phyloP scores from a whole-genome alignment of 768 basidiomycete genomes.

The Tricholoma hemisulphureum region DNA sequence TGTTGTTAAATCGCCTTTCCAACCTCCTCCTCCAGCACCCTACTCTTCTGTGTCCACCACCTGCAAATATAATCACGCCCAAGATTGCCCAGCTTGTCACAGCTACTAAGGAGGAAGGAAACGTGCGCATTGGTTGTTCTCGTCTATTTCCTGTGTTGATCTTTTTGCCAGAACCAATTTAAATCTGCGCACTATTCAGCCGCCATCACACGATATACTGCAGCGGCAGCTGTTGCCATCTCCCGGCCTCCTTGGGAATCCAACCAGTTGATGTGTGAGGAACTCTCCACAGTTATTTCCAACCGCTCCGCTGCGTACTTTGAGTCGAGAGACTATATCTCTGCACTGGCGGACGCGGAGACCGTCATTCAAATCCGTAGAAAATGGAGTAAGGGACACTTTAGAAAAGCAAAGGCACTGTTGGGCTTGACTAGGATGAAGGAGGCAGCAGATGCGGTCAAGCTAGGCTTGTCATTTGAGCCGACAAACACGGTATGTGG shows the following conservation, averaged over 20 bases:
- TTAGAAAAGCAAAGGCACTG: constrained; percentile 89
- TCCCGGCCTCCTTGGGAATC: constrained; percentile 89
- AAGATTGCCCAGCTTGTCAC: constrained; percentile 75
- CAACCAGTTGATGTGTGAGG: constrained; percentile 81
- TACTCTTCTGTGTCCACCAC: constrained; percentile 75
- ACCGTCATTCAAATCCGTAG: constrained; percentile 81
- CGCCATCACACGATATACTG: constrained; percentile 78
- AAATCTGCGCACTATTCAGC: constrained; percentile 66
- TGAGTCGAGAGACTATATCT: constrained; percentile 71
- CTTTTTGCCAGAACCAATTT: constrained; percentile 60
- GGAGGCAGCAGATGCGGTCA: constrained; percentile 81
- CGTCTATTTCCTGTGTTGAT: constrained; percentile 22
- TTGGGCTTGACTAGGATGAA: constrained; percentile 62
- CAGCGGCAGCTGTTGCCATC: constrained; percentile 71
- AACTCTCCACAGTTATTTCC: constrained; percentile 84
- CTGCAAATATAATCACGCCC: constrained; percentile 71
- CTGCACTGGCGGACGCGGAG: constrained; percentile 86
- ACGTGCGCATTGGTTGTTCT: constrained; percentile 52
- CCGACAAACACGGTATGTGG: constrained; percentile 46
- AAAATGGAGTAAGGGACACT: constrained; percentile 95
- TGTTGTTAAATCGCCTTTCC: constrained; percentile 72
- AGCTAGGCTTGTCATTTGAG: constrained; percentile 84
- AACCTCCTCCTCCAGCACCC: constrained; percentile 68
- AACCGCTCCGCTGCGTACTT: constrained; percentile 90
- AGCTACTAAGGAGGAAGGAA: constrained; percentile 89